Base-by-base conservation (phyloP, 2,329 filamentous ascomycete genomes). In the Fusarium sacchari region DNA sequence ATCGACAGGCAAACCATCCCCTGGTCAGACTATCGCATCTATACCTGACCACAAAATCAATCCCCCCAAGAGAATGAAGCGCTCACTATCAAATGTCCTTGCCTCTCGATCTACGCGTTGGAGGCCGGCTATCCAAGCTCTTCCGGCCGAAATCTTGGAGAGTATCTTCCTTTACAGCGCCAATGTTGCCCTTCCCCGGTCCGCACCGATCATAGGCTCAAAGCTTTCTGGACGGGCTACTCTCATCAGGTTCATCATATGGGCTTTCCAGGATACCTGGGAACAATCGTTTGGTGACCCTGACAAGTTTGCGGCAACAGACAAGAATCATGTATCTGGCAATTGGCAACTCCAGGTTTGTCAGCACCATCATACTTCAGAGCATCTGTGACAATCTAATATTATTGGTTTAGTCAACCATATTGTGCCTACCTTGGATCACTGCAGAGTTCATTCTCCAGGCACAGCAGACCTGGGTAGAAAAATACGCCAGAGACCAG, bases 141-240 rank as follows among this genome's bases (percentile, higher is more conserved):
- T 90, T 14, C 88, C 88, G 1, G 76, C 84, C 12, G 88, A 90
- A 77, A 81, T 90, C 30, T 82, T 90, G 18, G 87, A 89, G 75
- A 81, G 70, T 37, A 88, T 90, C 53, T 85, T 89, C 61, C 78
- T 87, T 70, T 79, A 86, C 59, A 88, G 87, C 55, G 77, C 80
- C 68, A 89, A 88, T 70, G 69, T 87, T 52, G 82, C 84, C 57
- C 81, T 90, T 2, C 83, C 87, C 2, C 82, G 80, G 10, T 81
- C 84, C 55, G 86, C 83, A 58, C 83, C 78, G 17, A 78, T 82
- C 37, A 80, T 90, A 36, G 86, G 87, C 30, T 76, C 79, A 32
- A 81, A 84, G 49, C 82, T 90, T 20, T 89, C 88, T 12, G 74
- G 76, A 1, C 79, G 79, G 17, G 79, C 76, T 12, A 84, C 83